phyloP scores from a whole-genome alignment of 2,329 filamentous ascomycete genomes.

The Fusarium nurragi region DNA sequence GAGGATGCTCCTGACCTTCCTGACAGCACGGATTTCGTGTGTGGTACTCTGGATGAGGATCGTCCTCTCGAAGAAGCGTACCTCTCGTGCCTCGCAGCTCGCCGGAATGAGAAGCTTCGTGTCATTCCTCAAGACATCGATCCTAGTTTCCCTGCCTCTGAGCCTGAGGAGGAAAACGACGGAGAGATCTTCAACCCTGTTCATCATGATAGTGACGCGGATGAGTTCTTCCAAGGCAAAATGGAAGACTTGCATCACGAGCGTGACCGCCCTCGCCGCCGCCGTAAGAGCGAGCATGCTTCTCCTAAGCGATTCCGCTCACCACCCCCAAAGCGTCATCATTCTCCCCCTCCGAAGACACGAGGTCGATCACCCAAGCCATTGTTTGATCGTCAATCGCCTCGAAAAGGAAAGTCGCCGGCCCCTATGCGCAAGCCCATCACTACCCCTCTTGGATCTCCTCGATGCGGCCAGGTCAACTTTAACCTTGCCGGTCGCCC shows the following conservation, averaged over 20 bases:
- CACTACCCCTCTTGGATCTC: constrained; percentile 51
- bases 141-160: constrained; percentile 94
- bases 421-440: constrained; percentile 69
- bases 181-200: constrained; percentile 69
- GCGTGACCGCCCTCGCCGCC: constrained; percentile 59
- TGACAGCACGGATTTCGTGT: constrained; percentile 99
- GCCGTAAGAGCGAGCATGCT: constrained; percentile 60
- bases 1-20: constrained; percentile 81
- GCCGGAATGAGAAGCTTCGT: constrained; percentile 82
- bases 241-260: constrained; percentile 73
- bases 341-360: constrained; percentile 55
- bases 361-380: constrained; percentile 62
- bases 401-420: constrained; percentile 75
- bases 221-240: constrained; percentile 75
- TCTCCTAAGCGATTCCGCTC: constrained; percentile 59
- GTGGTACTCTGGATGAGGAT: constrained; percentile 95
- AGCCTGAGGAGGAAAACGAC: constrained; percentile 86
- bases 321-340: constrained; percentile 49
- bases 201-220: constrained; percentile 72
- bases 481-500: constrained; percentile 64
- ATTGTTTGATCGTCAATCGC: constrained; percentile 74
- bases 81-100: constrained; percentile 82
- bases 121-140: constrained; percentile 95
- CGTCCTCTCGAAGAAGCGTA: constrained; percentile 94
- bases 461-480: constrained; percentile 52